These are phyloP conservation scores for Mallotus japonicus DNA, from an alignment of 441 rosid genomes.

Conservation along the genomic window DNA sequence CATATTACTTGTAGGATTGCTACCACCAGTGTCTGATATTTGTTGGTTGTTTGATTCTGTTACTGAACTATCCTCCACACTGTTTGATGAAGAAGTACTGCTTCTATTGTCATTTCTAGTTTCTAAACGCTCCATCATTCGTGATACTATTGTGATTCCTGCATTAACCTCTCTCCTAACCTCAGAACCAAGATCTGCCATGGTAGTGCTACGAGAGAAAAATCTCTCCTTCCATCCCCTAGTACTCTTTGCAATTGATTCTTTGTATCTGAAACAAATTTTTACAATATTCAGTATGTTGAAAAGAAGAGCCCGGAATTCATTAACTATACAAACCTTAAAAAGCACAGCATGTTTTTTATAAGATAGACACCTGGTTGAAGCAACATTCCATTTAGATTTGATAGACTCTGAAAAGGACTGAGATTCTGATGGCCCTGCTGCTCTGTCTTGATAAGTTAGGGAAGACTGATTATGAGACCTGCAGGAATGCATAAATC, in stretches of 20 bases:
- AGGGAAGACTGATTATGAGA: conserved; percentile 55
- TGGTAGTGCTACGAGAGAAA: conserved; percentile 51
- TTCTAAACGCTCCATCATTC: conserved; percentile 62
- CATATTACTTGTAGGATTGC: conserved; percentile 30
- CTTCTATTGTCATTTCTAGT: conserved; percentile 33
- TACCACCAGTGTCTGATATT: conserved; percentile 32
- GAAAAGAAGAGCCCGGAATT: no score
- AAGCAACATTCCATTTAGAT: conserved; percentile 70
- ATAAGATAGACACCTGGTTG: conserved; percentile 50
- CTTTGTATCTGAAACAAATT: conserved; percentile 48
- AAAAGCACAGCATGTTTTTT: not conserved
- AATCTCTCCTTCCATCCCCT: conserved; percentile 72
- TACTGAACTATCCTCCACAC: conserved; percentile 29
- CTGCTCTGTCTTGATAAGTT: conserved; percentile 59
- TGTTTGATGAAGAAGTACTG: conserved; percentile 33
- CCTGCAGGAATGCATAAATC: conserved; percentile 25
- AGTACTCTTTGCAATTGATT: conserved; percentile 66
- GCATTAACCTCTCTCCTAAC: conserved; percentile 62
- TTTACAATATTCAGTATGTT: not conserved
- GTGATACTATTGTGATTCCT: conserved; percentile 65
- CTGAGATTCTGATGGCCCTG: conserved; percentile 79
- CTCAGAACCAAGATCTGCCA: conserved; percentile 59
- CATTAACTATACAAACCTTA: no score
- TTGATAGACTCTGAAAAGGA: conserved; percentile 81
- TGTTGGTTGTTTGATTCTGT: conserved; percentile 30